Percentiles rank a stretch among this genome's conserved stretches.
These are phyloP conservation scores for Pholiota adiposa DNA, from an alignment of 1,284 basidiomycete genomes.

Conservation along the genomic window DNA sequence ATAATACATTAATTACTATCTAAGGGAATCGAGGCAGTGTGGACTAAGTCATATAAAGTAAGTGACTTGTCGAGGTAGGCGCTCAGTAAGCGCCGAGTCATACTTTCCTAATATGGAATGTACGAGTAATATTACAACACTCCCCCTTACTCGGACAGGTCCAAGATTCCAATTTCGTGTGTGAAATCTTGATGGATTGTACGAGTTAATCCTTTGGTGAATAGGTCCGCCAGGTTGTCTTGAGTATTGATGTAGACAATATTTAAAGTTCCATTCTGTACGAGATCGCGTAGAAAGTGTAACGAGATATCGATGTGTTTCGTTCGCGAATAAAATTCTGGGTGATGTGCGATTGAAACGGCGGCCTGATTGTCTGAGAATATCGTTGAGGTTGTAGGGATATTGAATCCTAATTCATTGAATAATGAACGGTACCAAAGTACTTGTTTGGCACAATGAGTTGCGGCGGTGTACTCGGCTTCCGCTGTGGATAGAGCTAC, in stretches of 20 bases:
- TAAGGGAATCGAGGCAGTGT: too few relatives aligned
- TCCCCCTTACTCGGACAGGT: too few relatives aligned
- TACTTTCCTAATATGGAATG: too few relatives aligned
- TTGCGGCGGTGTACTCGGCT: constrained; percentile 40
- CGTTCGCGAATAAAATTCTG: constrained; percentile 32
- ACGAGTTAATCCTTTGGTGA: constrained; percentile 23
- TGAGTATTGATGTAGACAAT: constrained; percentile 23
- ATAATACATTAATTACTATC: too few relatives aligned
- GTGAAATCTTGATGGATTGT: too few relatives aligned
- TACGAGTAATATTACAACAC: too few relatives aligned
- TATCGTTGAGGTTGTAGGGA: constrained; percentile 22
- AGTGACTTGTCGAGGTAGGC: too few relatives aligned
- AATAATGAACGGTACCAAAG: constrained; percentile 36
- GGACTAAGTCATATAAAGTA: too few relatives aligned
- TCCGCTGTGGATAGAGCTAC: too few relatives aligned
- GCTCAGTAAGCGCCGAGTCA: too few relatives aligned
- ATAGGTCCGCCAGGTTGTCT: constrained; percentile 25
- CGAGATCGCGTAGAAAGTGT: constrained; percentile 39
- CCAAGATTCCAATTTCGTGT: too few relatives aligned
- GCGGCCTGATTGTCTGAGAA: constrained; percentile 39
- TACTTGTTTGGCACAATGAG: constrained; percentile 33
- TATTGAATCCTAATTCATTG: constrained; percentile 24
- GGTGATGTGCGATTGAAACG: constrained; percentile 37
- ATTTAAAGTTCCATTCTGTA: constrained; percentile 15
- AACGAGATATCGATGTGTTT: constrained; percentile 46